These are phyloP conservation scores for Debaryomyces nepalensis DNA, from an alignment of 1,139 yeast genomes.

Conservation along the genomic window DNA sequence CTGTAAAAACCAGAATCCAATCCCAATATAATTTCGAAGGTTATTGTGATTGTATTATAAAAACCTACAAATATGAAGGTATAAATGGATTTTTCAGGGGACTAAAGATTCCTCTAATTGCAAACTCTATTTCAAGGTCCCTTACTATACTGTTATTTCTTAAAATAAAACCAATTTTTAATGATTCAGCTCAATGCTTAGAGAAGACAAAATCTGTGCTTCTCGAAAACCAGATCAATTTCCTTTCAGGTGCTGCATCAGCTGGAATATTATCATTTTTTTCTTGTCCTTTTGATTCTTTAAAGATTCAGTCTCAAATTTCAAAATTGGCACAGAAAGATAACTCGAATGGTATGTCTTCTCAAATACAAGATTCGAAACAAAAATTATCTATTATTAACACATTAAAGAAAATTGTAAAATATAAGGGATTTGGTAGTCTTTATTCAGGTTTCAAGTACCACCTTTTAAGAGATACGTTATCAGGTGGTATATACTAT, in stretches of 20 bases:
- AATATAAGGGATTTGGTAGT: conserved; percentile 7
- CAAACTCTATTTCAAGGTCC: conserved; percentile 12
- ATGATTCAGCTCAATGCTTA: background rate
- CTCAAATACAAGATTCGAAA: background rate
- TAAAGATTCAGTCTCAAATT: conserved; percentile 12
- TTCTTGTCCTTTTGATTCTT: conserved; percentile 11
- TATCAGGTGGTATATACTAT: conserved; percentile 14
- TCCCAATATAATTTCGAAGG: conserved; percentile 9
- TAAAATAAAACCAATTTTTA: conserved; percentile 9
- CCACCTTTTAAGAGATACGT: conserved; percentile 11
- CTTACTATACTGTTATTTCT: conserved; percentile 12
- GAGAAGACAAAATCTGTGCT: background rate
- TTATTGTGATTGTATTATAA: conserved; percentile 10
- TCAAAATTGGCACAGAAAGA: conserved; percentile 7
- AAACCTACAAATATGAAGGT: conserved; percentile 12
- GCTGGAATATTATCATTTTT: conserved; percentile 9
- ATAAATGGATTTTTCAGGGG: conserved; percentile 13
- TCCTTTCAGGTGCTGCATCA: conserved; percentile 6
- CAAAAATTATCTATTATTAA: background rate
- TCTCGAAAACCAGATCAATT: conserved; percentile 1
- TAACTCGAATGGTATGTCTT: background rate
- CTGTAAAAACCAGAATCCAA: conserved; percentile 15
- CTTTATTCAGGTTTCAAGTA: conserved; percentile 13
- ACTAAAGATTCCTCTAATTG: conserved; percentile 10
- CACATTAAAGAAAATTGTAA: conserved; percentile 1